phyloP scores from a whole-genome alignment of 1,284 basidiomycete genomes.

The Cystobasidium pallidum region DNA sequence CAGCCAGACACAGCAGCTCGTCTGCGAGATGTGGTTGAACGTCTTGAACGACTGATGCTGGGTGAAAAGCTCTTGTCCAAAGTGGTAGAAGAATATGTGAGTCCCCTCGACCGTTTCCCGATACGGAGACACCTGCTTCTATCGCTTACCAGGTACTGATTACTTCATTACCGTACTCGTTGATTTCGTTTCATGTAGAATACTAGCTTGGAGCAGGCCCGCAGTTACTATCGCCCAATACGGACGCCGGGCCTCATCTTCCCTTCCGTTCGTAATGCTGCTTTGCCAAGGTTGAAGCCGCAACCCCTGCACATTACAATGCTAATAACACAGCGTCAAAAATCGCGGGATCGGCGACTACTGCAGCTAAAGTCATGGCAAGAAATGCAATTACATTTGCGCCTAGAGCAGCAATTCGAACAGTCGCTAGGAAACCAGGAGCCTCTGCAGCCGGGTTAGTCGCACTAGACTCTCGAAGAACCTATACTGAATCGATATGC shows the following conservation, averaged over 20 bases:
- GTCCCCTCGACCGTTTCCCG: background rate
- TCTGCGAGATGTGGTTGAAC: background rate
- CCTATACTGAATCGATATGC: background rate
- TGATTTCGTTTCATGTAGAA: background rate
- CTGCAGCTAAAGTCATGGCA: constrained; percentile 13
- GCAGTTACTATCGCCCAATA: constrained; percentile 59
- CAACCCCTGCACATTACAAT: constrained; percentile 70
- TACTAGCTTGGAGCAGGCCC: constrained; percentile 10
- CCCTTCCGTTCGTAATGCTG: constrained; percentile 66
- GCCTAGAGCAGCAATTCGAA: constrained; percentile 1
- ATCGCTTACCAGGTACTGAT: too few species aligned
- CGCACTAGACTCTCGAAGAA: background rate
- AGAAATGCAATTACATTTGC: constrained; percentile 30
- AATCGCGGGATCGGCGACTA: constrained; percentile 61
- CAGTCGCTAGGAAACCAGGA: background rate
- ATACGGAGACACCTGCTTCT: too few species aligned
- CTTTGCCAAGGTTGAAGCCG: constrained; percentile 74
- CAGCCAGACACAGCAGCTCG: background rate
- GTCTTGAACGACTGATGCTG: background rate
- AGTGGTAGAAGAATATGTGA: background rate
- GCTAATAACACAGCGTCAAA: constrained; percentile 69
- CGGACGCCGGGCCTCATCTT: constrained; percentile 70
- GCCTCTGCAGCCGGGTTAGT: background rate
- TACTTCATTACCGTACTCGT: background rate
- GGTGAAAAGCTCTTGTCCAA: background rate